A percentile compares a stretch with the other conserved stretches of the same genome.
phyloP scores from a whole-genome alignment of 2,329 filamentous ascomycete species.

The Zymoseptoria tritici region DNA sequence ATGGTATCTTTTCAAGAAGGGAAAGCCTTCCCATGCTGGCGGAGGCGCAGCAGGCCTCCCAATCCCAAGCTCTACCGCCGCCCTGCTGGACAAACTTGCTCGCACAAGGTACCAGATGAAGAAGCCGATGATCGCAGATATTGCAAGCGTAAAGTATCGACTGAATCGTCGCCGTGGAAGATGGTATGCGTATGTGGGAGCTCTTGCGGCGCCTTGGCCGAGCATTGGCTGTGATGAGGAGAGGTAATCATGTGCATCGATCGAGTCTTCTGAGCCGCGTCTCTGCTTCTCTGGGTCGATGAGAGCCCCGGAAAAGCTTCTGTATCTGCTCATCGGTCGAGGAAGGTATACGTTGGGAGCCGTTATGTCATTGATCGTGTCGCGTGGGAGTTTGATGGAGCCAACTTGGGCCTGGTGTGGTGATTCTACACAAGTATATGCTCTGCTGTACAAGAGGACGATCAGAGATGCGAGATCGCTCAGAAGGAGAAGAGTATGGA shows the following conservation, averaged over 20 bases:
- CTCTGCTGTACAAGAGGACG: neutral
- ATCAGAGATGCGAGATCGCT: neutral
- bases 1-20: constrained; percentile 81
- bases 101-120: constrained; percentile 70
- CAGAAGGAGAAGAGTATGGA: neutral
- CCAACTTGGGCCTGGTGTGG: neutral
- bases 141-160: constrained; percentile 66
- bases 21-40: constrained; percentile 76
- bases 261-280: constrained; percentile 18
- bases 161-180: constrained; percentile 54
- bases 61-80: constrained; percentile 49
- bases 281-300: constrained; percentile 35
- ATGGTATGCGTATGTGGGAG: constrained; percentile 29
- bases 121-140: constrained; percentile 62
- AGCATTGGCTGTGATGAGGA: constrained; percentile 26
- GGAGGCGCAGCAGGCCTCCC: constrained; percentile 53
- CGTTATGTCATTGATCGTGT: neutral
- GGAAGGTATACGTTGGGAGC: neutral
- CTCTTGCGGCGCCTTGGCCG: constrained; percentile 16
- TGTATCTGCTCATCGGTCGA: constrained; percentile 18
- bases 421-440: neutral
- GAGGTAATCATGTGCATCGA: constrained; percentile 27
- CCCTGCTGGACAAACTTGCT: constrained; percentile 32
- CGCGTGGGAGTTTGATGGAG: neutral
- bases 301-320: constrained; percentile 26